A percentile compares a stretch with the other conserved stretches of the same genome.
These are phyloP conservation scores for Phytophthora capsici DNA, from an alignment of 352 stramenopile genomes.

Conservation along the genomic window DNA sequence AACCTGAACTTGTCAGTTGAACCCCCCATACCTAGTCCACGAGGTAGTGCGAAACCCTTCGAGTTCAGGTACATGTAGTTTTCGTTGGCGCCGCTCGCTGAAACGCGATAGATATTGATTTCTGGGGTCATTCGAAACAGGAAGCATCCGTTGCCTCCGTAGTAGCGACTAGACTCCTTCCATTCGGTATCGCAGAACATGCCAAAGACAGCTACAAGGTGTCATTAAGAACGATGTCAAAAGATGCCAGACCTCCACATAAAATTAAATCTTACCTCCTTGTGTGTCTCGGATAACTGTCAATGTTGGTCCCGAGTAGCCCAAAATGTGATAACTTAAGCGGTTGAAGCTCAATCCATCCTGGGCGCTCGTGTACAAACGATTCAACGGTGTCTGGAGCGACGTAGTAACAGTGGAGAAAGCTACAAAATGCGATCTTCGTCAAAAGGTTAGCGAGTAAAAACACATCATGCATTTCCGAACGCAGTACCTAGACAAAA, in stretches of 20 bases:
- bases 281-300: slow-evolving; percentile 71
- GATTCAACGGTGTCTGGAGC: slow-evolving; percentile 63
- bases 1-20: slow-evolving; percentile 75
- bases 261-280: slow-evolving; percentile 49
- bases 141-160: slow-evolving; percentile 84
- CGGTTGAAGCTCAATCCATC: slow-evolving; percentile 88
- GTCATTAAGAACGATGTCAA: too few species aligned
- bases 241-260: too few species aligned
- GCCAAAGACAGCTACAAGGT: slow-evolving; percentile 80
- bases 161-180: slow-evolving; percentile 83
- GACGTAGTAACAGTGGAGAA: slow-evolving; percentile 65
- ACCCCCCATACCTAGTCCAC: slow-evolving; percentile 81
- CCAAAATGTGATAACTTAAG: slow-evolving; percentile 80
- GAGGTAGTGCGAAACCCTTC: slow-evolving; percentile 76
- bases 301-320: slow-evolving; percentile 77
- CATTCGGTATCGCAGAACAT: slow-evolving; percentile 89
- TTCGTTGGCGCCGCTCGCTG: slow-evolving; percentile 46
- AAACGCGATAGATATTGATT: slow-evolving; percentile 69
- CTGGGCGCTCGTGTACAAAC: slow-evolving; percentile 82
- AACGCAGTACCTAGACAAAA: slow-evolving; percentile 54
- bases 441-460: background rate
- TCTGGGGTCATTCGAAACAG: slow-evolving; percentile 74
- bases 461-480: background rate
- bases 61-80: slow-evolving; percentile 92
- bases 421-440: slow-evolving; percentile 69